These are phyloP conservation scores for Coniella vitis DNA, from an alignment of 2,329 filamentous ascomycete species.

Conservation along the genomic window DNA sequence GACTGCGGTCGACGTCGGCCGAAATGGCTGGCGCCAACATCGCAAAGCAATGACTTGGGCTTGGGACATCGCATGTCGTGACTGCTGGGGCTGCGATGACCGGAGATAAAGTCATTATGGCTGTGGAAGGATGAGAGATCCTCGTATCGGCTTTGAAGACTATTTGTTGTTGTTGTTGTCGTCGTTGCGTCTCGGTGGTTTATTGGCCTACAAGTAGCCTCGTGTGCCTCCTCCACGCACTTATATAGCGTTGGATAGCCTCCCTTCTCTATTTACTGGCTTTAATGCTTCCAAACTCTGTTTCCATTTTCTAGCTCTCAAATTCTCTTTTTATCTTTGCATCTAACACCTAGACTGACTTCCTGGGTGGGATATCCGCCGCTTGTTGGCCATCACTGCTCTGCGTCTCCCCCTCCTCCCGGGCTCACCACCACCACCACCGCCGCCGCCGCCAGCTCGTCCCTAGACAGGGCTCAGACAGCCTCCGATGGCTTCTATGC, in stretches of 20 bases:
- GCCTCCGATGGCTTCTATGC: conserved; percentile 11
- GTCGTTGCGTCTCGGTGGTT: no score
- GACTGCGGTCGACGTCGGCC: conserved; percentile 4
- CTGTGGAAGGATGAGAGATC: not conserved
- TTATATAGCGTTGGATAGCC: not conserved
- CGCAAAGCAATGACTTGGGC: no score
- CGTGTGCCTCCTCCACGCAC: not conserved
- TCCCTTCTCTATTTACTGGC: no score
- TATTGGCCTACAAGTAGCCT: no score
- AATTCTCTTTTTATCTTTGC: no score
- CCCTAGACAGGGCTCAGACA: no score
- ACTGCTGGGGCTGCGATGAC: conserved; percentile 9
- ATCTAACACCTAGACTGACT: no score
- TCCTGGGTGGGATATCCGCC: no score
- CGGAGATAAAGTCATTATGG: conserved; percentile 16
- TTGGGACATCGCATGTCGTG: no score
- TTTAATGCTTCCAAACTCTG: no score
- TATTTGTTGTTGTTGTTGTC: not conserved
- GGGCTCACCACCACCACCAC: not conserved
- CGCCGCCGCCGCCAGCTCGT: not conserved
- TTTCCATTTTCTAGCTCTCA: no score
- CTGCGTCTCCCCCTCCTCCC: not conserved
- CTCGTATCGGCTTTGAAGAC: not conserved
- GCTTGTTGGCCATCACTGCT: no score
- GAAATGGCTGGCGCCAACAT: not conserved